These are phyloP conservation scores for Fomitiporia mediterranea DNA, from an alignment of 1,284 basidiomycete genomes.

Conservation along the genomic window DNA sequence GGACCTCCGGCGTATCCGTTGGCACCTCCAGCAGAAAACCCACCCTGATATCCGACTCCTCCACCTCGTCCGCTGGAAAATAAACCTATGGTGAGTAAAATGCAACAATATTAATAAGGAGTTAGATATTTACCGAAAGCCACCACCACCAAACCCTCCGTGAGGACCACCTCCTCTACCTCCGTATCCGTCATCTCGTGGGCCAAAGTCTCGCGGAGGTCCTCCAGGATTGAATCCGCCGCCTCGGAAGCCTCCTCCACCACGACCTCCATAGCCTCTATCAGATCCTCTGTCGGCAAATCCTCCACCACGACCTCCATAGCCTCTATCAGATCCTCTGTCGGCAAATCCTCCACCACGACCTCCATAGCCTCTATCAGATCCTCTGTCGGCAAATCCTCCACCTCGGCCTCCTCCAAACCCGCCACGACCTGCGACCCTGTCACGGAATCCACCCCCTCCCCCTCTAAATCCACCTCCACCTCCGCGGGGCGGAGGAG, in stretches of 20 bases:
- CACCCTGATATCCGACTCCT: conserved; percentile 65
- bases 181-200: conserved; percentile 16
- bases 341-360: conserved; percentile 11
- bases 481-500: conserved; percentile 35
- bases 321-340: conserved; percentile 4
- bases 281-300: conserved; percentile 8
- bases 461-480: conserved; percentile 26
- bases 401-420: conserved; percentile 30
- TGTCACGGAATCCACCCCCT: conserved; percentile 24
- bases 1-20: conserved; percentile 44
- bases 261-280: conserved; percentile 23
- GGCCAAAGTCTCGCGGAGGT: conserved; percentile 10
- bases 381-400: conserved; percentile 12
- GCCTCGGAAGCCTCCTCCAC: conserved; percentile 15
- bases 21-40: conserved; percentile 22
- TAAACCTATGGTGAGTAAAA: conserved; percentile 10
- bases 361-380: conserved; percentile 23
- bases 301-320: conserved; percentile 29
- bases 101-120: conserved; percentile 29
- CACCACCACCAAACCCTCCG: conserved; percentile 28
- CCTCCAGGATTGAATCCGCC: conserved; percentile 7
- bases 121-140: conserved; percentile 30
- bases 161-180: conserved; percentile 12
- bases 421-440: conserved; percentile 28
- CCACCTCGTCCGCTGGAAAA: conserved; percentile 59